Base-by-base conservation (phyloP, 331 rosid species). In the Phaseolus coccineus region DNA sequence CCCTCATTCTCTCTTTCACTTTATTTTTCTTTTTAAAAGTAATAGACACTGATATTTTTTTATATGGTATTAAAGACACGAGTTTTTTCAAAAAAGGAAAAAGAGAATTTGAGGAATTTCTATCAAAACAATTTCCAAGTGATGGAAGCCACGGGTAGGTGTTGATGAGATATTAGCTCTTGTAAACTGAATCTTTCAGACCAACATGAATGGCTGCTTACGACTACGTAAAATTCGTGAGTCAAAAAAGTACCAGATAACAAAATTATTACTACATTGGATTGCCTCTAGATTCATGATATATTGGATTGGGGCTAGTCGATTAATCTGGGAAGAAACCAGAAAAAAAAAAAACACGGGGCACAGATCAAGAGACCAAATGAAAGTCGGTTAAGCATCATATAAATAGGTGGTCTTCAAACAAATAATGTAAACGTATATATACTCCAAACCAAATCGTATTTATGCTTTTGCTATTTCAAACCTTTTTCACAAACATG, bases 401-500 rank as follows among this genome's bases (percentile, higher is more conserved):
- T 35, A 35, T 35, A 59, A 11, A 13, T 35, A 10, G 22, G 24
- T 16, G 39, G 57, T 52, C 67, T 63, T 19, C 44, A 35, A 73
- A 28, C 73, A 50, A 37, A 52, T 55, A 16, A 39, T 39, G 72
- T 50, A 28, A 53, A 24, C 3, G 30, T 68, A 47, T 24, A 57
- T 35, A 35, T 50, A 74, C 67, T 58, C 75, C 62, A 81, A 80
- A 31, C 76, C 63, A 74, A 51, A 74, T 59, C 57, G 52, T 62
- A 25, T 75, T 27, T 80, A 68, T 66, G 79, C 55, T 71, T 69
- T 74, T 79, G 81, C 81, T 79, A 77, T 42, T 68, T 68, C 53
- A 68, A 51, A 61, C 47, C 16, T 67, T 42, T 61, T 76, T 82
- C 75, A 39, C 78, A 84, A 35, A 64, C 79, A 77, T 86, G 82